phyloP scores from a whole-genome alignment of 1,284 basidiomycete species.

The Ustilago lituana region DNA sequence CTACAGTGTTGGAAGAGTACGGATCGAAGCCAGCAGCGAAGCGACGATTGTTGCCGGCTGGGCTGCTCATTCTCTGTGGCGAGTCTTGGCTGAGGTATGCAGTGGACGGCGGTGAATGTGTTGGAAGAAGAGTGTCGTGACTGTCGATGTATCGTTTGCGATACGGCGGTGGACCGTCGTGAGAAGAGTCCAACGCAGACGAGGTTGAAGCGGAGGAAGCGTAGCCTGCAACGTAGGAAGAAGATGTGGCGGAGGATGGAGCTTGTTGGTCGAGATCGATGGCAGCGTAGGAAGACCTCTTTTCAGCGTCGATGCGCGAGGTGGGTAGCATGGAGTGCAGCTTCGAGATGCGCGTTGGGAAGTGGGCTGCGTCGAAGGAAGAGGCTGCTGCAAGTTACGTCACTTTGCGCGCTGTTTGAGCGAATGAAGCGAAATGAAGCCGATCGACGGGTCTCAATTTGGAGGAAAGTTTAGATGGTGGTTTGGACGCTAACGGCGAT shows the following conservation, averaged over 20 bases:
- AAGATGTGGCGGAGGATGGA: constrained; percentile 6
- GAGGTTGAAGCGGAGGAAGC: constrained; percentile 18
- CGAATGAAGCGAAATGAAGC: no score
- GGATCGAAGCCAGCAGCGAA: constrained; percentile 51
- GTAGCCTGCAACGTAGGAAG: constrained; percentile 13
- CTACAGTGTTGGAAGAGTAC: constrained; percentile 8
- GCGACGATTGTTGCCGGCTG: constrained; percentile 25
- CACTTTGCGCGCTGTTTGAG: neutral
- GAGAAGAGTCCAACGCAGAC: constrained; percentile 13
- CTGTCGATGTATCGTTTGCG: constrained; percentile 47
- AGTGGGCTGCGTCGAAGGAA: neutral
- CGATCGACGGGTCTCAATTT: no score
- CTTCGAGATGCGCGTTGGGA: constrained; percentile 3
- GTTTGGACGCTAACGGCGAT: neutral
- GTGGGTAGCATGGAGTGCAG: constrained; percentile 40
- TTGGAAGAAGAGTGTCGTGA: constrained; percentile 40
- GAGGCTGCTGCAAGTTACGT: neutral
- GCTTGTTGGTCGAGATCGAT: constrained; percentile 22
- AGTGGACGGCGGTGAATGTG: constrained; percentile 28
- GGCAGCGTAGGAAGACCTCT: constrained; percentile 33
- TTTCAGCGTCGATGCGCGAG: constrained; percentile 39
- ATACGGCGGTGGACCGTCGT: constrained; percentile 28
- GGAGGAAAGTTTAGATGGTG: constrained; percentile 1
- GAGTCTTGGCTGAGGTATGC: constrained; percentile 27
- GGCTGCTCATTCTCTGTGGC: constrained; percentile 25